Evolutionary conservation across 441 rosid species (phyloP), one percentile per base, ranked within the genome.

Genomic region (Corymbia calophylla): DNA sequence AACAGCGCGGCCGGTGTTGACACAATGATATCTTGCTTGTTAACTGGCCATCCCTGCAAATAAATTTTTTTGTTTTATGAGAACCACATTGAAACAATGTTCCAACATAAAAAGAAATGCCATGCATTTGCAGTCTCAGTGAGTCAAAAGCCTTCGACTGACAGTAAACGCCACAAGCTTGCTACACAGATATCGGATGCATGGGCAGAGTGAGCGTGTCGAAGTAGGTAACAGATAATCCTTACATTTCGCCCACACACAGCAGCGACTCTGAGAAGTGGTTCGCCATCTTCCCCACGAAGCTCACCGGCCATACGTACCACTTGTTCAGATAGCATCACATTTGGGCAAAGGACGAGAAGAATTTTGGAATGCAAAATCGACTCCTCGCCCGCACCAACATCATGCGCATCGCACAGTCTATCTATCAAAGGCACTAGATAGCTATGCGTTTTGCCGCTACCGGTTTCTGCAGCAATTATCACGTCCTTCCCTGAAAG

Each of bases 401-500:
- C 90, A 89, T 86, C 90, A 55, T 15, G 68, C 3, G 82, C 90
- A 80, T 53, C 49, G 35, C 91, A 92, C 53, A 97, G 91, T 89
- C 93, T 95, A 89, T 97, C 92, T 53, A 98, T 93, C 58, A 98
- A 90, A 53, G 99, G 99, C 89, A 95, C 94, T 54, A 96, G 93
- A 93, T 97, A 96, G 68, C 98, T 90, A 91, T 96, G 97, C 62
- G 99, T 96, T 93, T 97, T 97, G 86, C 99, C 99, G 86, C 99
- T 97, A 23, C 99, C 99, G 2, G 99, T 97, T 91, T 98, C 99
- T 18, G 99, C 99, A 18, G 99, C 99, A 88, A 96, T 91, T 49
- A 97, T 94, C 70, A 95, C 99, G 92, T 98, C 99, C 91, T 96
- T 97, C 87, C 99, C 97, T 4, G 96, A 95, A 15, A 96, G 93